Evolutionary conservation across 768 basidiomycete genomes (phyloP), one percentile per base, ranked within the genome.

Genomic region (Lactarius indigo): DNA sequence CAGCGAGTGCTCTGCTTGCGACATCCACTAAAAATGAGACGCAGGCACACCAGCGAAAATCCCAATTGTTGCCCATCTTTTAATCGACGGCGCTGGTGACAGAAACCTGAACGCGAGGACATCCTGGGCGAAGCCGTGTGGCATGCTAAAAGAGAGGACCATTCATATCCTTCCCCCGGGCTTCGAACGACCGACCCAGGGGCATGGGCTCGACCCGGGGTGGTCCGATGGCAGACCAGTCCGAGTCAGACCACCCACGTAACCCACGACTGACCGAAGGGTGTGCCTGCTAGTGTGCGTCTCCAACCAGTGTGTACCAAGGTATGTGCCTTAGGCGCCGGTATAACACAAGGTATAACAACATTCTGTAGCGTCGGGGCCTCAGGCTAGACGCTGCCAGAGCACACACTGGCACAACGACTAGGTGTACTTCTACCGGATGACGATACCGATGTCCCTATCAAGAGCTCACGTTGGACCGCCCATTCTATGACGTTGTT

Each of bases 51-150:
- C 26, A 18, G 10, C 5, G 35, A 20, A n/a, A 35, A 57, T 23
- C 68, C 12, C 42, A 26, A 37, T 44, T 57, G 30, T 41, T 20
- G 75, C 81, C 60, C 69, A 82, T 82, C 76, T 77, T 47, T 72
- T 68, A 5, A 92, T 74, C 4, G 89, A 89, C 33, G 86, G 84
- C 3, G 82, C 83, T 3, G 87, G 86, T 68, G 81, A 84, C 1
- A 83, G 85, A 57, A 86, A n/a, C n/a, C n/a, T n/a, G n/a, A n/a
- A 69, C 41, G 84, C 82, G 65, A 88, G 73, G 69, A 88, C 87
- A 69, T 88, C 83, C 68, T 77, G 78, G 7, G 87, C 85, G 72
- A 84, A 87, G 67, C 85, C 86, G 75, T 81, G 85, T 15, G 85
- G 86, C 59, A 85, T 77, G 35, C 47, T 73, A 15, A 54, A 52